Evolutionary conservation across 2,329 filamentous ascomycete genomes (phyloP).

Genomic region (Fusarium subglutinans): DNA sequence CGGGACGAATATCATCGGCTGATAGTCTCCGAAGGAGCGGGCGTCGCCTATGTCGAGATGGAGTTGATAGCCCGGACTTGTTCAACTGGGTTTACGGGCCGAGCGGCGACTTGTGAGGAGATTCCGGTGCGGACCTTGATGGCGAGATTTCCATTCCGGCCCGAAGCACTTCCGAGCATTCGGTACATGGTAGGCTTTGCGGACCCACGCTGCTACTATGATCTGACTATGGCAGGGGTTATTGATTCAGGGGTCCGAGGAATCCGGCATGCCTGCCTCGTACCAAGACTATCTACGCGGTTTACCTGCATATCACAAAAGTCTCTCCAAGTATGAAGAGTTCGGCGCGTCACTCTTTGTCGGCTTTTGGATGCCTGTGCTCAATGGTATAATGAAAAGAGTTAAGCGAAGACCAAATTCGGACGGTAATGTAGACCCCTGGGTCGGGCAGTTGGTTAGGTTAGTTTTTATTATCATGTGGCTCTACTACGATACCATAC

Average conservation of each 20-base stretch:
- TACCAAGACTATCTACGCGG: background rate
- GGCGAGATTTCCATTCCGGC: background rate
- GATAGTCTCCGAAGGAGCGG: background rate
- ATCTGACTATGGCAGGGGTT: background rate
- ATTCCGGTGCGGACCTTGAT: background rate
- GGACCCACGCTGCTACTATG: background rate
- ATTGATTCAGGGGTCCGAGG: background rate
- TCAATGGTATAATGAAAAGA: background rate
- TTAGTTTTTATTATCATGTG: background rate
- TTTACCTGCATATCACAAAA: background rate
- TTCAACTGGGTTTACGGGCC: background rate
- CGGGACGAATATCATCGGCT: background rate
- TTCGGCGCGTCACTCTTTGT: background rate
- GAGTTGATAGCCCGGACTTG: background rate
- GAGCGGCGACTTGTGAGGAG: background rate
- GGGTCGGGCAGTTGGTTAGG: background rate
- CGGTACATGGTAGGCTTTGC: background rate
- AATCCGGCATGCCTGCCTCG: background rate
- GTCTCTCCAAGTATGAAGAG: background rate
- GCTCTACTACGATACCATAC: background rate
- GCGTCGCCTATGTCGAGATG: background rate
- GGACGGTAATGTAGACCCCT: background rate
- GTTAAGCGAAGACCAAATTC: background rate
- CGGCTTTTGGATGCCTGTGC: background rate
- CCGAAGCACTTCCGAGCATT: background rate